Conservation (phyloP, 2,329 filamentous ascomycete genomes). For the Fusarium torulosum region DNA sequence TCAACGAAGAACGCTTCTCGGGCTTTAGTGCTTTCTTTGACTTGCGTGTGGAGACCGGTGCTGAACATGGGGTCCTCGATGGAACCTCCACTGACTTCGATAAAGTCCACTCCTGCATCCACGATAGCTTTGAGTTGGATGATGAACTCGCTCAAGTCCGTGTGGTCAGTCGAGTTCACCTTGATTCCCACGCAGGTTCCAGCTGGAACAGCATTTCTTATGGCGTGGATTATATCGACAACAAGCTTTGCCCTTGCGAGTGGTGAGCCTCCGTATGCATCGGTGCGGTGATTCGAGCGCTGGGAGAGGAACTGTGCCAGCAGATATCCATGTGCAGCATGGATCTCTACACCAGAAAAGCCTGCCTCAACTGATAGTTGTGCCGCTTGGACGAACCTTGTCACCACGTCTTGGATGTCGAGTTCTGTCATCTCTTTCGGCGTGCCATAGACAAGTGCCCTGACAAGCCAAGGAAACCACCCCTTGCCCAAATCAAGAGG, state of each 20-base stretch:
- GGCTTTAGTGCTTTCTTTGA: neutral
- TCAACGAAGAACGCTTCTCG: slow-evolving; percentile 15
- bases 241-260: neutral
- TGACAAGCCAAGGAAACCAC: neutral
- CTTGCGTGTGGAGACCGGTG: neutral
- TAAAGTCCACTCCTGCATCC: neutral
- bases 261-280: neutral
- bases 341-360: neutral
- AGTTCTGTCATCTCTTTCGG: neutral
- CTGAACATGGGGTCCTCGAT: slow-evolving; percentile 12
- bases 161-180: slow-evolving; percentile 8
- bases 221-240: neutral
- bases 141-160: neutral
- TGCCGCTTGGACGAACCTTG: neutral
- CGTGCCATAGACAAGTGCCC: neutral
- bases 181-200: neutral
- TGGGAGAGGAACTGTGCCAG: neutral
- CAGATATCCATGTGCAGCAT: slow-evolving; percentile 9
- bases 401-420: neutral
- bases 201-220: neutral
- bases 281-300: slow-evolving; percentile 1
- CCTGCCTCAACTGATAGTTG: neutral
- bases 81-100: slow-evolving; percentile 8
- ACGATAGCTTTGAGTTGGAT: neutral
- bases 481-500: neutral